These are phyloP conservation scores for Ogataea methanolica DNA, from an alignment of 805 yeast species.

Conservation along the genomic window DNA sequence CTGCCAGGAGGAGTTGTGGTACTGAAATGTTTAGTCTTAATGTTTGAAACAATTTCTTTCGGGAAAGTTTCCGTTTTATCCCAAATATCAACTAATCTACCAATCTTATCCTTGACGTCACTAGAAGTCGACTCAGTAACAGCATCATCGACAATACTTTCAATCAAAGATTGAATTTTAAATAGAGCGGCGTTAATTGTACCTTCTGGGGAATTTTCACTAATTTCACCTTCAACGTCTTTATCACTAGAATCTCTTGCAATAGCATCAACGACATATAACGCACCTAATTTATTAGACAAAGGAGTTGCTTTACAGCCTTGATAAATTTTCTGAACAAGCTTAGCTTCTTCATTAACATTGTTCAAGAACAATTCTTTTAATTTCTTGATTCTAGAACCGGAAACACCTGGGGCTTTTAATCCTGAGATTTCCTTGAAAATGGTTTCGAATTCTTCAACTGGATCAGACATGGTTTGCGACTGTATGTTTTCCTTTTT, in stretches of 20 bases:
- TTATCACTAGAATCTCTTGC: conserved; percentile 76
- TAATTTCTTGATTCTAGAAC: conserved; percentile 85
- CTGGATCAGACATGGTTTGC: conserved; percentile 30
- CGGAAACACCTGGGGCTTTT: conserved; percentile 91
- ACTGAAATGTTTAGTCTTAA: conserved; percentile 56
- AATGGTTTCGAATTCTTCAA: conserved; percentile 43
- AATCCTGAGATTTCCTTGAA: conserved; percentile 49
- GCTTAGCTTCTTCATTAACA: conserved; percentile 43
- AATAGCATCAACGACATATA: conserved; percentile 89
- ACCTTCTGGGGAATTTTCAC: conserved; percentile 55
- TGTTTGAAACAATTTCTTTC: conserved; percentile 46
- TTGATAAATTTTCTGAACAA: conserved; percentile 55
- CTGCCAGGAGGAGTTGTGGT: conserved; percentile 72
- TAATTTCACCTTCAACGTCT: conserved; percentile 36
- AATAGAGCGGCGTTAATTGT: conserved; percentile 70
- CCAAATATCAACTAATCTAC: conserved; percentile 91
- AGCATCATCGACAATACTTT: conserved; percentile 59
- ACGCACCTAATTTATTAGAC: conserved; percentile 82
- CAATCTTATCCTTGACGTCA: conserved; percentile 66
- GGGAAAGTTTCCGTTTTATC: conserved; percentile 76
- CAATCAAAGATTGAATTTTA: conserved; percentile 60
- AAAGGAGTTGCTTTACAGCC: conserved; percentile 71
- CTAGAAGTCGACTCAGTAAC: conserved; percentile 42
- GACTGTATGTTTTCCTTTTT: not conserved
- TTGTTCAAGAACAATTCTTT: conserved; percentile 73